Conservation (phyloP, 768 basidiomycete genomes). For the Collybia nuda region DNA sequence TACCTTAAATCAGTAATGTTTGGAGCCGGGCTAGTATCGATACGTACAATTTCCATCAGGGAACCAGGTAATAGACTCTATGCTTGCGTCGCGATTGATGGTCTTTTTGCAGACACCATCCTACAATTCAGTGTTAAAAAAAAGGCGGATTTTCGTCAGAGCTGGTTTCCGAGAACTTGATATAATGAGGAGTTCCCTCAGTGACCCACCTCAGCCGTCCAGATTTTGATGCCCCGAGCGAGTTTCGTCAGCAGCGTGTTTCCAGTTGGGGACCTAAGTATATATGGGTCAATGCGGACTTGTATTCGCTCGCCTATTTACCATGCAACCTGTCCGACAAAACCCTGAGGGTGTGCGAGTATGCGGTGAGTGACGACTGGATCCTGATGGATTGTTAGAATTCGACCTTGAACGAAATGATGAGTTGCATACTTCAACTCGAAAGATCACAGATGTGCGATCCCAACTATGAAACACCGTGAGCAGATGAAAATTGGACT, state of each 20-base stretch:
- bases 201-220: constrained; percentile 59
- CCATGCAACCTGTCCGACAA: constrained; percentile 79
- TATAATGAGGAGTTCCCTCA: not conserved
- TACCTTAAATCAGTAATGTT: constrained; percentile 1
- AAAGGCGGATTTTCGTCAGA: constrained; percentile 4
- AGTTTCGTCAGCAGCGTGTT: constrained; percentile 64
- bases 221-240: constrained; percentile 64
- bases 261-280: constrained; percentile 61
- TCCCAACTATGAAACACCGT: constrained; percentile 53
- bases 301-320: constrained; percentile 19
- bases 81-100: constrained; percentile 52
- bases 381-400: constrained; percentile 35
- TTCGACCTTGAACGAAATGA: not conserved
- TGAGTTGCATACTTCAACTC: constrained; percentile 49
- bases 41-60: constrained; percentile 57
- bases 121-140: constrained; percentile 28
- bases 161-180: not conserved
- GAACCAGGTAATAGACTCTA: constrained; percentile 71
- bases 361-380: constrained; percentile 60
- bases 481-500: not conserved
- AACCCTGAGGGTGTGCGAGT: constrained; percentile 68
- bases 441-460: constrained; percentile 65
- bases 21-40: not conserved
- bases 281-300: not conserved
- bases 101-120: constrained; percentile 69